phyloP scores from a whole-genome alignment of 2,329 filamentous ascomycete species.

The Colletotrichum sidae region DNA sequence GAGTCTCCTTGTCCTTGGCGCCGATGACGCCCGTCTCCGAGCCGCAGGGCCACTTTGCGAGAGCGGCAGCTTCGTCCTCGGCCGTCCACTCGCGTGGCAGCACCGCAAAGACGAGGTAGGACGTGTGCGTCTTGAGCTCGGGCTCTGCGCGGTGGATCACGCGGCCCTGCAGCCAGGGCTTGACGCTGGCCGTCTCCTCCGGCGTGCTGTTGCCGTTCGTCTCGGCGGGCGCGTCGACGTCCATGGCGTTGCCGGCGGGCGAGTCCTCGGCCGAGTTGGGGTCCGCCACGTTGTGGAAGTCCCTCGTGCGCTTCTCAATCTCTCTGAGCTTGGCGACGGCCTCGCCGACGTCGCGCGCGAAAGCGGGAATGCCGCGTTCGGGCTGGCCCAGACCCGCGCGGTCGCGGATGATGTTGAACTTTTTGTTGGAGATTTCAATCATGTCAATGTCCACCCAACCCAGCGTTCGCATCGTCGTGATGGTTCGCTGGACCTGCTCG shows the following conservation, averaged over 20 bases:
- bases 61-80: conserved; percentile 79
- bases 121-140: conserved; percentile 95
- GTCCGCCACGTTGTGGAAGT: conserved; percentile 64
- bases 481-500: conserved; percentile 91
- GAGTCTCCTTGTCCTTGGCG: conserved; percentile 63
- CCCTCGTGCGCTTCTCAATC: conserved; percentile 76
- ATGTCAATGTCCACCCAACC: conserved; percentile 95
- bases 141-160: conserved; percentile 84
- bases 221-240: conserved; percentile 43
- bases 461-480: conserved; percentile 80
- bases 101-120: conserved; percentile 94
- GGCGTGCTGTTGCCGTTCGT: conserved; percentile 43
- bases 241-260: conserved; percentile 54
- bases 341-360: conserved; percentile 81
- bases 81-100: conserved; percentile 88
- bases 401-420: conserved; percentile 85
- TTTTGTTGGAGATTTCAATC: conserved; percentile 86
- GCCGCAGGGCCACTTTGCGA: conserved; percentile 72
- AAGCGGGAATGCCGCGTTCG: conserved; percentile 78
- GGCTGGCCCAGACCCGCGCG: conserved; percentile 76
- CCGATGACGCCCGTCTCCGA: conserved; percentile 65
- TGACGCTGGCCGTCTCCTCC: conserved; percentile 46
- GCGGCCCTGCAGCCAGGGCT: conserved; percentile 80
- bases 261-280: conserved; percentile 45
- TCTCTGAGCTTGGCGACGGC: conserved; percentile 78